Percentiles rank a stretch among this genome's conserved stretches.
Conservation (phyloP, 108 stramenopile genomes). For the Nitzschia sp. region DNA sequence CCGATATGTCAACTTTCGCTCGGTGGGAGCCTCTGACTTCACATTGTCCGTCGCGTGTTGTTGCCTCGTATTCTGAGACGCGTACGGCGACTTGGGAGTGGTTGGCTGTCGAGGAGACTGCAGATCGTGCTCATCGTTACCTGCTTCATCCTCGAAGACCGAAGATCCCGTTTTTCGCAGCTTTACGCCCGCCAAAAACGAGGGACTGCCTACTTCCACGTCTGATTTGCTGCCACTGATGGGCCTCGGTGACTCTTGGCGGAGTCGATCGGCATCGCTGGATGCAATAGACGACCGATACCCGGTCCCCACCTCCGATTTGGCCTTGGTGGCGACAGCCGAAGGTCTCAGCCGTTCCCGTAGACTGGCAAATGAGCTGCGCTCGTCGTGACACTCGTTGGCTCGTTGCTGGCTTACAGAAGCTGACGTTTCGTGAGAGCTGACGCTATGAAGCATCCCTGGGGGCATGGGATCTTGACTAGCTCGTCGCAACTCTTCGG, state of each 20-base stretch:
- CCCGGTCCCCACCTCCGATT: slow-evolving; percentile 25
- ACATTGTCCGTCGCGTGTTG: not conserved
- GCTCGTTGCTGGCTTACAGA: slow-evolving; percentile 3
- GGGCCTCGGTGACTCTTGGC: slow-evolving; percentile 10
- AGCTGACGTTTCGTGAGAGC: not conserved
- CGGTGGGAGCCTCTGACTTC: not conserved
- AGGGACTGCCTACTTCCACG: slow-evolving; percentile 21
- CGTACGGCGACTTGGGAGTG: not conserved
- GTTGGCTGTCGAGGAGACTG: not conserved
- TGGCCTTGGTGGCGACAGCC: not conserved
- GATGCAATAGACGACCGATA: not conserved
- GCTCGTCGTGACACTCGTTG: slow-evolving; percentile 14
- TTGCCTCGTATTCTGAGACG: not conserved
- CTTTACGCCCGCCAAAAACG: slow-evolving; percentile 43
- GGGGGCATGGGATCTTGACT: not conserved
- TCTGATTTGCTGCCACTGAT: slow-evolving; percentile 22
- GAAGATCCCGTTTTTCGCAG: slow-evolving; percentile 32
- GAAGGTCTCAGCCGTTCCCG: slow-evolving; percentile 10
- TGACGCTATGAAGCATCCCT: not conserved
- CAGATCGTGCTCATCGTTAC: not conserved
- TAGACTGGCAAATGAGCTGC: slow-evolving; percentile 23
- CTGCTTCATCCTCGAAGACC: not conserved
- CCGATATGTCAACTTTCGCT: slow-evolving; percentile 39
- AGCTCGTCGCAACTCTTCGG: slow-evolving; percentile 11
- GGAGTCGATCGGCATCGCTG: slow-evolving; percentile 14